Conservation (phyloP, 1,284 basidiomycete genomes). For the Austroboletus novae-zelandiae region DNA sequence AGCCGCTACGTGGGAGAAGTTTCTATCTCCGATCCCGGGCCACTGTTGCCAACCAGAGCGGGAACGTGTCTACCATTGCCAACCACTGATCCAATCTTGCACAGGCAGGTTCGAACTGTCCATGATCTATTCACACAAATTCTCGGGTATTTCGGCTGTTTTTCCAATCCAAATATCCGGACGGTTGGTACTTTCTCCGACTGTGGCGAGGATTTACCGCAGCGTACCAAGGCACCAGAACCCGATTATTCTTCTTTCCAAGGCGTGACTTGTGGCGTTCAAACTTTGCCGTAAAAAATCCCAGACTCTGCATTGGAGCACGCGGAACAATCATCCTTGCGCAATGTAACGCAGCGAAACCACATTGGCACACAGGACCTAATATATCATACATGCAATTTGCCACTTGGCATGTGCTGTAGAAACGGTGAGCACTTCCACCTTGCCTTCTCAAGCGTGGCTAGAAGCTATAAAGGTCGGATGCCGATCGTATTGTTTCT, state of each 20-base stretch:
- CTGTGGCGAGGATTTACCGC: constrained; percentile 6
- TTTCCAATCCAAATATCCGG: too few species aligned
- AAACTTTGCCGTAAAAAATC: background rate
- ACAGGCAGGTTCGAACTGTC: constrained; percentile 6
- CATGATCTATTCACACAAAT: too few species aligned
- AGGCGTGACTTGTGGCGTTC: background rate
- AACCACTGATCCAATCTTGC: background rate
- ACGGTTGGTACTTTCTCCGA: too few species aligned
- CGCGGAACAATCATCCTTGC: background rate
- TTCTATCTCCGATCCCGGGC: constrained; percentile 1
- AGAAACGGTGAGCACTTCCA: background rate
- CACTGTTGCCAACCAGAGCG: background rate
- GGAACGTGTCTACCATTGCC: constrained; percentile 9
- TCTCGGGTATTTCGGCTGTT: too few species aligned
- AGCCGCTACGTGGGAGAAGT: constrained; percentile 7
- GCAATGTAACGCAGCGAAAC: constrained; percentile 6
- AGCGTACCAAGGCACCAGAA: background rate
- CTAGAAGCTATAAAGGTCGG: constrained; percentile 21
- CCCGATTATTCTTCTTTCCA: constrained; percentile 1
- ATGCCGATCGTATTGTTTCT: background rate
- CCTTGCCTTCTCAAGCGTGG: background rate
- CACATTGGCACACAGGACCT: constrained; percentile 2
- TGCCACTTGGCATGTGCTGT: constrained; percentile 23
- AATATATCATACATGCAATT: constrained; percentile 20
- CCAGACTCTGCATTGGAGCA: background rate